Percentiles rank a stretch among this genome's conserved stretches.
phyloP scores from a whole-genome alignment of 768 basidiomycete species.

The Scleroderma citrinum region DNA sequence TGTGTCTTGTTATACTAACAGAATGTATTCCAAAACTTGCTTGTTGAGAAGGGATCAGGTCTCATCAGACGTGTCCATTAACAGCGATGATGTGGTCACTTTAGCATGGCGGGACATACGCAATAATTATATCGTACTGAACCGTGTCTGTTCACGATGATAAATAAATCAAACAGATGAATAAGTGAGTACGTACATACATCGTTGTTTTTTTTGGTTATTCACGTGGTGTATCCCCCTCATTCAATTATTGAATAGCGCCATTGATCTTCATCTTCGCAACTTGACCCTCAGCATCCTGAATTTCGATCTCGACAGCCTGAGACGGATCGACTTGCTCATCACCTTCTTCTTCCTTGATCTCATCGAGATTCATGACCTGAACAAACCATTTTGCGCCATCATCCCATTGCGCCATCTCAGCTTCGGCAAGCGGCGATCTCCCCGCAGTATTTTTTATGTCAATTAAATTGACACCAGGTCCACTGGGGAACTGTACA shows the following conservation, averaged over 20 bases:
- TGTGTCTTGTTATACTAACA: no score
- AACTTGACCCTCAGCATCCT: constrained; percentile 64
- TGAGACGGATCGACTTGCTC: constrained; percentile 27
- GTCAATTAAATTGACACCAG: constrained; percentile 66
- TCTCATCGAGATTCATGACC: constrained; percentile 68
- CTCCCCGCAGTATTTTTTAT: constrained; percentile 67
- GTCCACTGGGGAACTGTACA: constrained; percentile 49
- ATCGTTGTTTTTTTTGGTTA: background rate
- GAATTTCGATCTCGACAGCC: constrained; percentile 62
- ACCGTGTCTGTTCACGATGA: no score
- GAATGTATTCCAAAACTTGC: no score
- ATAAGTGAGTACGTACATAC: background rate
- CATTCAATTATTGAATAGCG: background rate
- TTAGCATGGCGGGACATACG: no score
- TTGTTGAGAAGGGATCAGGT: no score
- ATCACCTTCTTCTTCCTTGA: constrained; percentile 28
- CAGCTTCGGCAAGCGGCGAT: constrained; percentile 78
- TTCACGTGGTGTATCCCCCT: background rate
- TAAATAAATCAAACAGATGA: no score
- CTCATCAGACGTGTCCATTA: no score
- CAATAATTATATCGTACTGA: no score
- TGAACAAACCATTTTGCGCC: constrained; percentile 79
- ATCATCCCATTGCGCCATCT: constrained; percentile 75
- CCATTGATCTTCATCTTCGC: constrained; percentile 52
- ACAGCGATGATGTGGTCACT: no score